Conservation (phyloP, 2,329 filamentous ascomycete species). For the Clonostachys chloroleuca region DNA sequence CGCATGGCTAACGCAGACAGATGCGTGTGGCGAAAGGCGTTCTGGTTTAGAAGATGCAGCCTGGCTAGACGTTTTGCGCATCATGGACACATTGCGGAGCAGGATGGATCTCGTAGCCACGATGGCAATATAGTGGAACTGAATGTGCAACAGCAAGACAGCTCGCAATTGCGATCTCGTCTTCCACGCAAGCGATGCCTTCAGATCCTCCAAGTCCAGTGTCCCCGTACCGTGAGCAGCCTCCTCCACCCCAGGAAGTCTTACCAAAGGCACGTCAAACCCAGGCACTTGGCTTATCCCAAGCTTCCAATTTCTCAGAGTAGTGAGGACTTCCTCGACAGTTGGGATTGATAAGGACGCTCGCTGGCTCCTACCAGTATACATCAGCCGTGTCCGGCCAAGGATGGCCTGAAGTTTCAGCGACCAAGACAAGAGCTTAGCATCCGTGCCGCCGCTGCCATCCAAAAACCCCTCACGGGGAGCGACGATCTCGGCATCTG, state of each 20-base stretch:
- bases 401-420: slow-evolving; percentile 21
- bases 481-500: slow-evolving; percentile 23
- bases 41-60: neutral
- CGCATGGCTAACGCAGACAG: slow-evolving; percentile 19
- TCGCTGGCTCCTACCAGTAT: slow-evolving; percentile 2
- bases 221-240: neutral
- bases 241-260: slow-evolving; percentile 2
- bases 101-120: slow-evolving; percentile 22
- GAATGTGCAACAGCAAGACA: slow-evolving; percentile 19
- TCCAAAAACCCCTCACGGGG: slow-evolving; percentile 19
- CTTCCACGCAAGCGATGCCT: slow-evolving; percentile 16
- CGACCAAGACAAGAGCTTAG: slow-evolving; percentile 20
- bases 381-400: slow-evolving; percentile 13
- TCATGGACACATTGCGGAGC: slow-evolving; percentile 11
- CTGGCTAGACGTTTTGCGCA: neutral
- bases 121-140: slow-evolving; percentile 23
- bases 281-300: slow-evolving; percentile 9
- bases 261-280: slow-evolving; percentile 12
- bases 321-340: slow-evolving; percentile 10
- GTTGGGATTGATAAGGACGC: neutral
- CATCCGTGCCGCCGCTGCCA: slow-evolving; percentile 16
- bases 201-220: slow-evolving; percentile 15
- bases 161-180: slow-evolving; percentile 16
- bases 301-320: slow-evolving; percentile 15
- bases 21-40: slow-evolving; percentile 5